These are phyloP conservation scores for Lipomyces anomalus DNA, from an alignment of 805 yeast genomes.

Conservation along the genomic window DNA sequence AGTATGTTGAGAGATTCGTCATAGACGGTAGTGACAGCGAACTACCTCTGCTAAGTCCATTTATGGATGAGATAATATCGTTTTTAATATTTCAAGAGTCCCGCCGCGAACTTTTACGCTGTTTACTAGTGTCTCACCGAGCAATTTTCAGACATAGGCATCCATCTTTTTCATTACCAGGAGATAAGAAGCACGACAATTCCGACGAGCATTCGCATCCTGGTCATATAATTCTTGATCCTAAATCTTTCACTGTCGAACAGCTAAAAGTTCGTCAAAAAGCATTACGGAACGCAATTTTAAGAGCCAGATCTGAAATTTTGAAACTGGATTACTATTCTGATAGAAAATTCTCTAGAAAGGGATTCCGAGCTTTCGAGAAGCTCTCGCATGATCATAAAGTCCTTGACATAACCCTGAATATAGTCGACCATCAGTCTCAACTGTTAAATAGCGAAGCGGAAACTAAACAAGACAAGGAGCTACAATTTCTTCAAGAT, in stretches of 20 bases:
- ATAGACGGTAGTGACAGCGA: constrained; percentile 13
- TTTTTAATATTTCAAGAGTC: constrained; percentile 20
- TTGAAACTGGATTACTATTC: constrained; percentile 18
- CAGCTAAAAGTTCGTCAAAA: constrained; percentile 8
- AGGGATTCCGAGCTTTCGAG: constrained; percentile 12
- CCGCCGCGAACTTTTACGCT: constrained; percentile 20
- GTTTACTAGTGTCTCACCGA: constrained; percentile 12
- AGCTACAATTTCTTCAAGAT: not conserved
- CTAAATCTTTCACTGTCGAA: constrained; percentile 2
- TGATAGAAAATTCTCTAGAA: constrained; percentile 18
- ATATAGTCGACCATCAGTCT: not conserved
- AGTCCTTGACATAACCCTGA: not conserved
- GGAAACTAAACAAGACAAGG: not conserved
- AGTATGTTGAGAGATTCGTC: constrained; percentile 15
- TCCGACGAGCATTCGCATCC: constrained; percentile 13
- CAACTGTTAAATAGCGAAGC: not conserved
- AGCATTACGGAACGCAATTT: constrained; percentile 17
- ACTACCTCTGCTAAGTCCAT: constrained; percentile 10
- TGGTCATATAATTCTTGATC: constrained; percentile 9
- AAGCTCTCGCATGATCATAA: constrained; percentile 5
- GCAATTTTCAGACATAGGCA: constrained; percentile 7
- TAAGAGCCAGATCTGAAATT: constrained; percentile 14
- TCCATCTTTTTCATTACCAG: not conserved
- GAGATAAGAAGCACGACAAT: constrained; percentile 4
- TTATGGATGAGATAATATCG: constrained; percentile 17